phyloP scores from a whole-genome alignment of 2,329 filamentous ascomycete genomes.

The Botrytis cinerea region DNA sequence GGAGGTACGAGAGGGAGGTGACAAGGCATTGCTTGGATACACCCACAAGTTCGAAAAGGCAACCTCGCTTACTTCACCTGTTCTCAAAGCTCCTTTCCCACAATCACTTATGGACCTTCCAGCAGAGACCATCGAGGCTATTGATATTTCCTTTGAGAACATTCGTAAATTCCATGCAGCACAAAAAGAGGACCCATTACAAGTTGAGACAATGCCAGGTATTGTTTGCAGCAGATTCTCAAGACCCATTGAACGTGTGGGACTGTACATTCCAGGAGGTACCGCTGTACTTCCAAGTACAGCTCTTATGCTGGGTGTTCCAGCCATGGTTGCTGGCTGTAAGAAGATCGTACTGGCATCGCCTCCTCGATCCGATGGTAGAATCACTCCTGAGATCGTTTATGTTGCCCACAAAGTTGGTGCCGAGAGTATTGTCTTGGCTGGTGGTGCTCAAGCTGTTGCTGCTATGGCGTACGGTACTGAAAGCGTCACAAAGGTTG shows the following conservation, averaged over 20 bases:
- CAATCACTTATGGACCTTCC: conserved; percentile 81
- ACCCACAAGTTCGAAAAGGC: conserved; percentile 99
- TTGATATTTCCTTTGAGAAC: conserved; percentile 91
- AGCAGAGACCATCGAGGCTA: conserved; percentile 84
- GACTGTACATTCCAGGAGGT: conserved; percentile 91
- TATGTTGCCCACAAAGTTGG: conserved; percentile 97
- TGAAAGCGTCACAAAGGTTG: conserved; percentile 90
- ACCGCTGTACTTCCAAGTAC: conserved; percentile 97
- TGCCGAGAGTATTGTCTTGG: conserved; percentile 92
- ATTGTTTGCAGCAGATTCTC: conserved; percentile 93
- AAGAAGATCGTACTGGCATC: conserved; percentile 92
- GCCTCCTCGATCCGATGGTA: conserved; percentile 85
- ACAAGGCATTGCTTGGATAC: conserved; percentile 85
- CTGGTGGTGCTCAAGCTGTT: conserved; percentile 92
- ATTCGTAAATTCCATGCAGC: conserved; percentile 92
- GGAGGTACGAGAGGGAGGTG: conserved; percentile 78
- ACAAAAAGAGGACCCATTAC: conserved; percentile 78
- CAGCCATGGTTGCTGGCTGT: conserved; percentile 96
- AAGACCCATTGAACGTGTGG: conserved; percentile 91
- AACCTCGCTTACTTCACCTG: conserved; percentile 83
- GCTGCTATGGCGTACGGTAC: conserved; percentile 98
- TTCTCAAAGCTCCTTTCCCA: conserved; percentile 87
- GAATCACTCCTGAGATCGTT: conserved; percentile 93
- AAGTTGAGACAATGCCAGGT: conserved; percentile 96
- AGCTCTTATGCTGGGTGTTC: conserved; percentile 96